These are phyloP conservation scores for Aspergillus eucalypticola DNA, from an alignment of 2,329 filamentous ascomycete genomes.

Conservation along the genomic window DNA sequence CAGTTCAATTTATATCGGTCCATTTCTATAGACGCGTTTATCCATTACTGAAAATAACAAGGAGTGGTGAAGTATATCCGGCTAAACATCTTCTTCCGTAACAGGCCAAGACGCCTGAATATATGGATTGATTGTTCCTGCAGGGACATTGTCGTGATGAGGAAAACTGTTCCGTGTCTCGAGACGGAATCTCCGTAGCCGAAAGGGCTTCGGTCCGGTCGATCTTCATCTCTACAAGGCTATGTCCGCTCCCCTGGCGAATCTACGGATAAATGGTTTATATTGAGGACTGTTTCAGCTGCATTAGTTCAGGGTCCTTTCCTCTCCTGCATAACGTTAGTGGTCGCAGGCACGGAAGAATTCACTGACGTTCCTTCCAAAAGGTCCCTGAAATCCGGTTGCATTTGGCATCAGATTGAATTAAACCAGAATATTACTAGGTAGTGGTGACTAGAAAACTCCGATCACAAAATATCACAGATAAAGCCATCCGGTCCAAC, in stretches of 20 bases:
- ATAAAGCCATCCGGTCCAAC: constrained; percentile 3
- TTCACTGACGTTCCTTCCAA: no score
- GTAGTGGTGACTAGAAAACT: background rate
- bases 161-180: background rate
- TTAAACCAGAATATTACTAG: background rate
- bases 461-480: background rate
- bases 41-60: constrained; percentile 17
- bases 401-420: no score
- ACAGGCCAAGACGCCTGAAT: background rate
- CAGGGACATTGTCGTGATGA: background rate
- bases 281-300: background rate
- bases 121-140: background rate
- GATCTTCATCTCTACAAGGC: constrained; percentile 16
- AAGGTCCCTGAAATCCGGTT: no score
- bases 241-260: background rate
- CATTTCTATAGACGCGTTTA: background rate
- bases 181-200: constrained; percentile 17
- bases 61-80: constrained; percentile 5
- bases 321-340: background rate
- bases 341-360: background rate
- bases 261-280: background rate
- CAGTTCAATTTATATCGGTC: background rate
- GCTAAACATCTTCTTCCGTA: background rate
- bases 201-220: constrained; percentile 13
- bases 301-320: background rate